These are phyloP conservation scores for Suillus brevipes DNA, from an alignment of 768 basidiomycete species.

Conservation along the genomic window DNA sequence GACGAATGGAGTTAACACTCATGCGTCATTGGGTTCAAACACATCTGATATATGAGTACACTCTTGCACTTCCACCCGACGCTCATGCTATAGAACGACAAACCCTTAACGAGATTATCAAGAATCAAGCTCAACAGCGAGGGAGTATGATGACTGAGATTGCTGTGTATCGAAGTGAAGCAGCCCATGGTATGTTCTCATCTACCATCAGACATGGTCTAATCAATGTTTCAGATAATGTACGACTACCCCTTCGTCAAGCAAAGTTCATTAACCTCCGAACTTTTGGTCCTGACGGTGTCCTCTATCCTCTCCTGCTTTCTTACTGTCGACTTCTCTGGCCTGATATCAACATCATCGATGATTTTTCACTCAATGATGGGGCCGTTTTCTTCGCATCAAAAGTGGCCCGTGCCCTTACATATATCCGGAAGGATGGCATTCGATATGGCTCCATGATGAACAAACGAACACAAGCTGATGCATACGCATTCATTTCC, in stretches of 20 bases:
- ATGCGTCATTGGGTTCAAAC: background rate
- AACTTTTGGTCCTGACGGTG: background rate
- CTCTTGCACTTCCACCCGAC: background rate
- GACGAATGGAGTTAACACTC: background rate
- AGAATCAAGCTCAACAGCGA: too few relatives aligned
- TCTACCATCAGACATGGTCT: background rate
- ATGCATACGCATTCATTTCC: too few relatives aligned
- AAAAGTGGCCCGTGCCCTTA: too few relatives aligned
- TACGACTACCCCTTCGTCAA: background rate
- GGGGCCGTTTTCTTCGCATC: too few relatives aligned
- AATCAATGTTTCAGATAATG: background rate
- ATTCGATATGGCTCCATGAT: too few relatives aligned
- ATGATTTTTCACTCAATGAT: too few relatives aligned
- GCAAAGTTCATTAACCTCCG: background rate
- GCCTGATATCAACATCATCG: too few relatives aligned
- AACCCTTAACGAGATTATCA: background rate
- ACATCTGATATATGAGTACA: background rate
- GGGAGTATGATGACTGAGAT: background rate
- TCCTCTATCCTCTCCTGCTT: background rate
- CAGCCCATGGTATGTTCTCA: background rate
- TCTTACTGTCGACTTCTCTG: too few relatives aligned
- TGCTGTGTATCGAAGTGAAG: background rate
- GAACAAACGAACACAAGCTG: too few relatives aligned
- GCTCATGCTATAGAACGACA: background rate
- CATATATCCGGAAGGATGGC: too few relatives aligned